phyloP scores from a whole-genome alignment of 192 early-diverging fungal species.

The Phlyctochytrium arcticum region DNA sequence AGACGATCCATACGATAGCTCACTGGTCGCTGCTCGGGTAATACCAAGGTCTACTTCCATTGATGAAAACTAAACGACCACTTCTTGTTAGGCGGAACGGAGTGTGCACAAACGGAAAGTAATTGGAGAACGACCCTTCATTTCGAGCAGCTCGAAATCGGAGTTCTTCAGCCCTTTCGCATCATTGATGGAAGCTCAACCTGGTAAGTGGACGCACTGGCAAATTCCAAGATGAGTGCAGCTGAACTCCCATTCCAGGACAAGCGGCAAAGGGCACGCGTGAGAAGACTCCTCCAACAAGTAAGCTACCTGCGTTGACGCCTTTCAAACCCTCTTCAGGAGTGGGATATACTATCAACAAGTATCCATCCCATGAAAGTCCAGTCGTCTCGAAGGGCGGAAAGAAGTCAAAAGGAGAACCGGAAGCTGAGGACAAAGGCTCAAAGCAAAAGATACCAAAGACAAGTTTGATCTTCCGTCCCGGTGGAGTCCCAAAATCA shows the following conservation, averaged over 20 bases:
- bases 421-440: background rate
- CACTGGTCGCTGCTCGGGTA: conserved; percentile 15
- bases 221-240: no score
- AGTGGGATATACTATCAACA: conserved; percentile 52
- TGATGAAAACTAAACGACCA: background rate
- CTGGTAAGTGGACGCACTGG: background rate
- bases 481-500: conserved; percentile 36
- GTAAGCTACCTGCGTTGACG: no score
- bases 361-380: conserved; percentile 42
- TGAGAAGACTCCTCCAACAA: no score
- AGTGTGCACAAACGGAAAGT: conserved; percentile 36
- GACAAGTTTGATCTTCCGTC: conserved; percentile 36
- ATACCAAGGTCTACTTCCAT: background rate
- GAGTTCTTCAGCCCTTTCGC: conserved; percentile 50
- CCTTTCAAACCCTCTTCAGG: conserved; percentile 51
- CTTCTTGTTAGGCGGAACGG: conserved; percentile 29
- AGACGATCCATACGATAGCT: conserved; percentile 45
- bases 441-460: background rate
- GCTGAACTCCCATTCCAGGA: no score
- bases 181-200: conserved; percentile 20
- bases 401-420: conserved; percentile 2
- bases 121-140: conserved; percentile 45
- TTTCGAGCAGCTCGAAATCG: conserved; percentile 28
- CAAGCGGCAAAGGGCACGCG: no score
- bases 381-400: conserved; percentile 16